Evolutionary conservation across 768 basidiomycete species (phyloP).

Genomic region (Mycena olivaceomarginata): DNA sequence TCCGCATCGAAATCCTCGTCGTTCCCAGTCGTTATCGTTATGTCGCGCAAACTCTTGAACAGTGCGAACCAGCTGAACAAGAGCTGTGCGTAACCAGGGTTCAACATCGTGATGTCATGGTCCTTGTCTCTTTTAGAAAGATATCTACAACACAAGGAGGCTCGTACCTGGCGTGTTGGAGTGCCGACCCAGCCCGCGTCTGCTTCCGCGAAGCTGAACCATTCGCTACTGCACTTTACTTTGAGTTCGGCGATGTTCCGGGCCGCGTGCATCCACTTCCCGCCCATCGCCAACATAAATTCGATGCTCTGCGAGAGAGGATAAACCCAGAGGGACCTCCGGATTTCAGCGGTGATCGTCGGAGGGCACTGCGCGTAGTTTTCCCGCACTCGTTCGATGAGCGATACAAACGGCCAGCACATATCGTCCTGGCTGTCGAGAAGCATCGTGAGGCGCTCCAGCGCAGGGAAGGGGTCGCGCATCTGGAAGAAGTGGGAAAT

Average conservation of each 20-base stretch:
- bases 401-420: conserved; percentile 11
- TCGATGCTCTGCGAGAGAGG: background rate
- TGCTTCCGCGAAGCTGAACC: background rate
- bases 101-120: too few relatives aligned
- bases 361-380: background rate
- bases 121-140: too few relatives aligned
- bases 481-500: background rate
- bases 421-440: background rate
- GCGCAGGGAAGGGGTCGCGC: background rate
- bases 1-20: too few relatives aligned
- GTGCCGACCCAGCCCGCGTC: background rate
- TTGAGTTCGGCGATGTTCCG: conserved; percentile 10
- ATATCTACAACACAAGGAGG: too few relatives aligned
- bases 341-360: background rate
- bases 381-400: conserved; percentile 21
- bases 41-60: background rate
- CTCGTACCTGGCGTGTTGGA: too few relatives aligned
- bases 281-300: background rate
- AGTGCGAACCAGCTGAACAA: conserved; percentile 15
- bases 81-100: background rate
- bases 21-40: background rate
- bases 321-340: too few relatives aligned
- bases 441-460: background rate
- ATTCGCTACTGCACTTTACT: background rate
- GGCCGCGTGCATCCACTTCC: conserved; percentile 24